phyloP scores from a whole-genome alignment of 176 grass and related monocot species.

The Oryza longistaminata region DNA sequence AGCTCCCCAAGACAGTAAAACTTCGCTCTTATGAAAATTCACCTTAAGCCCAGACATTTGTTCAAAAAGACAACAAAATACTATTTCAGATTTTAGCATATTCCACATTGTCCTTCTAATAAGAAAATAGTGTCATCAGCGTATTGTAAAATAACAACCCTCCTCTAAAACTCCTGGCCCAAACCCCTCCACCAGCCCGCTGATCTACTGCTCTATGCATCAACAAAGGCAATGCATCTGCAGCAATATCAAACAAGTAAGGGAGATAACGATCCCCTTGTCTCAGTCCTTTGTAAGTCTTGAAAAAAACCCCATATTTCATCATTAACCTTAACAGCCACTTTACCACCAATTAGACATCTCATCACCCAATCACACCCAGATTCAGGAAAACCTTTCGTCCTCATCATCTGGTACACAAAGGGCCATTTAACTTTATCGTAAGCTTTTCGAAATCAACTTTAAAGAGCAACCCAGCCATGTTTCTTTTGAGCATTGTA shows the following conservation, averaged over 20 bases:
- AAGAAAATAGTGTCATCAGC: not conserved
- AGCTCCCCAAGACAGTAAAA: not conserved
- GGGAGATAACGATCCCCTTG: fast-evolving
- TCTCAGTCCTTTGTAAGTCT: not conserved
- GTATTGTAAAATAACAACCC: not conserved
- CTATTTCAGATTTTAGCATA: not conserved
- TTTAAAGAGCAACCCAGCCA: not conserved
- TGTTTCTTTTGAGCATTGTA: not conserved
- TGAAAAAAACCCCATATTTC: fast-evolving
- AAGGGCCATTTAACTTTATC: not conserved
- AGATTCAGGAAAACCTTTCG: not conserved
- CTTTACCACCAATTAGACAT: not conserved
- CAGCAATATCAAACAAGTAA: not conserved
- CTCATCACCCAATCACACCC: not conserved
- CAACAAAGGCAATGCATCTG: not conserved
- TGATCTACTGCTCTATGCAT: not conserved
- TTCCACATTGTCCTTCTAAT: no score
- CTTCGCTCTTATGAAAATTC: not conserved
- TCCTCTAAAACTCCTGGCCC: fast-evolving
- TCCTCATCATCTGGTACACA: not conserved
- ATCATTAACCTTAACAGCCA: not conserved
- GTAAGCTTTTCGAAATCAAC: not conserved
- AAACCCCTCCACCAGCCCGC: not conserved
- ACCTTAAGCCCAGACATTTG: not conserved
- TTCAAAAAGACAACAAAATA: not conserved